These are phyloP conservation scores for Nannizzia gypsea DNA, from an alignment of 2,329 filamentous ascomycete genomes.

Conservation along the genomic window DNA sequence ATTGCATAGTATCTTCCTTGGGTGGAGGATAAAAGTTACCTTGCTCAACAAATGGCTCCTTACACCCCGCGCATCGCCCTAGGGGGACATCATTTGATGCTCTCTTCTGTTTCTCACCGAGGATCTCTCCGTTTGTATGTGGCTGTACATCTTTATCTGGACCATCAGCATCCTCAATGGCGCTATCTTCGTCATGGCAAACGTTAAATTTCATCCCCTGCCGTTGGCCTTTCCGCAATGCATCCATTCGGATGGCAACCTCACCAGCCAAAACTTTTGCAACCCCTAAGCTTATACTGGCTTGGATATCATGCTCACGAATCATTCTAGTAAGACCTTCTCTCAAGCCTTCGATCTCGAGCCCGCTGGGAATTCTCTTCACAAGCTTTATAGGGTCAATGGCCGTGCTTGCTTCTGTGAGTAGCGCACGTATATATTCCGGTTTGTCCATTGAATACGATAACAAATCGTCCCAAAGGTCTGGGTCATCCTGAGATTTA, in stretches of 20 bases:
- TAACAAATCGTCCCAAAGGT: conserved; percentile 89
- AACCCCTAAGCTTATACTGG: conserved; percentile 81
- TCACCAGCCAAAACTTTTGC: conserved; percentile 78
- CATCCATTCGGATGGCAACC: conserved; percentile 71
- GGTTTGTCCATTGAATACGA: conserved; percentile 98
- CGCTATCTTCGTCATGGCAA: conserved; percentile 19
- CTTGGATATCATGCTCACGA: conserved; percentile 89
- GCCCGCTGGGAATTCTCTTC: conserved; percentile 76
- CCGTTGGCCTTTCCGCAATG: conserved; percentile 64
- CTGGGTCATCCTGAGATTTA: conserved; percentile 81
- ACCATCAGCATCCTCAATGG: neutral
- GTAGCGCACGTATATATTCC: conserved; percentile 76
- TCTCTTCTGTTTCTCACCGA: neutral
- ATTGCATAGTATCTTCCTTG: too few species aligned
- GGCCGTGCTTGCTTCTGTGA: conserved; percentile 87
- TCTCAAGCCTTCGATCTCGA: conserved; percentile 81
- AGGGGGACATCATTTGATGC: neutral
- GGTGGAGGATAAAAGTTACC: conserved; percentile 20
- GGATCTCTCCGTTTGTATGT: neutral
- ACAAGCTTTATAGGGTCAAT: conserved; percentile 89
- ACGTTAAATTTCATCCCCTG: conserved; percentile 86
- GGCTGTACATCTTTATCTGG: neutral
- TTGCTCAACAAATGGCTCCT: conserved; percentile 27
- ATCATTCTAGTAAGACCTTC: conserved; percentile 85
- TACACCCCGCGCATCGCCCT: conserved; percentile 30